phyloP scores from a whole-genome alignment of 352 stramenopile species.

The Globisporangium solare region DNA sequence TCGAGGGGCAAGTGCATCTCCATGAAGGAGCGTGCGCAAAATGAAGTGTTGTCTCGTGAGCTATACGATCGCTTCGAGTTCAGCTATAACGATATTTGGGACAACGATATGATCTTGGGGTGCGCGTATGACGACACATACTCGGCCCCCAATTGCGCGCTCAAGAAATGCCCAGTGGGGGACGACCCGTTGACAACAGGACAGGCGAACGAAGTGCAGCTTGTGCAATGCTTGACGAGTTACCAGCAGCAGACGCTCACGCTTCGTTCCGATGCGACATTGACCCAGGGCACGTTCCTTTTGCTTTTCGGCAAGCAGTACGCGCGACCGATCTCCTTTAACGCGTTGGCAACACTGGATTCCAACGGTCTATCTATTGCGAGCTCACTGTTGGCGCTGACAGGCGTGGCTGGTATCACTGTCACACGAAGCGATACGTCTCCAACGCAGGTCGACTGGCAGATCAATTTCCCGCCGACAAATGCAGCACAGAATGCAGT shows the following conservation, averaged over 20 bases:
- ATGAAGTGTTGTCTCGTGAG: conserved; percentile 40
- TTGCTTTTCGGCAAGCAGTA: conserved; percentile 59
- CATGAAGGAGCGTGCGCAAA: conserved; percentile 54
- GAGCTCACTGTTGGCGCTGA: conserved; percentile 37
- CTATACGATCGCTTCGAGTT: conserved; percentile 41
- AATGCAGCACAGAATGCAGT: conserved; percentile 51
- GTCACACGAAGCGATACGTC: conserved; percentile 30
- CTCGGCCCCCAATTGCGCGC: conserved; percentile 36
- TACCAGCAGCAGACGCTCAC: conserved; percentile 60
- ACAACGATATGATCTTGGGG: conserved; percentile 69
- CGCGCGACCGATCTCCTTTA: conserved; percentile 55
- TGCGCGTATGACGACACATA: conserved; percentile 74
- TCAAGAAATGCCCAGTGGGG: conserved; percentile 58
- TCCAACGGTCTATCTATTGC: conserved; percentile 45
- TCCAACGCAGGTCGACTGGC: conserved; percentile 38
- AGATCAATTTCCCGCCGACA: conserved; percentile 37
- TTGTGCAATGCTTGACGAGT: conserved; percentile 49
- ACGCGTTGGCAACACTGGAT: conserved; percentile 40
- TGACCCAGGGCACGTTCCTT: conserved; percentile 53
- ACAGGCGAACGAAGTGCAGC: conserved; percentile 61
- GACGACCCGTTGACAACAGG: conserved; percentile 65
- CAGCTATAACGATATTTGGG: conserved; percentile 57
- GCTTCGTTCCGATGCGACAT: conserved; percentile 33
- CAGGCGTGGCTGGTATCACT: conserved; percentile 28
- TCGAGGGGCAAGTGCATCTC: conserved; percentile 59